Conservation (phyloP, 257 asterid genomes). For the Ehretia macrophylla region DNA sequence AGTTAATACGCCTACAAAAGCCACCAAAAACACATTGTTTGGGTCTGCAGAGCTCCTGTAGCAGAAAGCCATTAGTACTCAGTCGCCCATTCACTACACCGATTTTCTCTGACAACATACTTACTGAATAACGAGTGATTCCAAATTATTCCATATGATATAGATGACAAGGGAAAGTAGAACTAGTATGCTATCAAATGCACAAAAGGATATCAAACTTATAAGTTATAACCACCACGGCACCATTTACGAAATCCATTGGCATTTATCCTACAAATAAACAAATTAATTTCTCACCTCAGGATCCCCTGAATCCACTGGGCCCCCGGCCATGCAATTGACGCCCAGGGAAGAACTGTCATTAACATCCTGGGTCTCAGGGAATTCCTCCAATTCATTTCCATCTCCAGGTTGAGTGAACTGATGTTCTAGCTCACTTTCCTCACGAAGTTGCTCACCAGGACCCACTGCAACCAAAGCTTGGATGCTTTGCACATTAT, state of each 20-base stretch:
- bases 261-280: not conserved
- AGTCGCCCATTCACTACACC: no score
- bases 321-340: conserved; percentile 12
- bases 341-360: conserved; percentile 33
- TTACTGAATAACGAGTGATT: no score
- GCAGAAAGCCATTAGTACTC: no score
- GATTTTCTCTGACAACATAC: no score
- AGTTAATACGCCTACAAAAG: no score
- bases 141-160: no score
- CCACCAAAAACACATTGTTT: no score
- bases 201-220: not conserved
- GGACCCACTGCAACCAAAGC: conserved; percentile 10
- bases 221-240: no score
- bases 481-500: not conserved
- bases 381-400: conserved; percentile 35
- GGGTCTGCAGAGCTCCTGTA: no score
- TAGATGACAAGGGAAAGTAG: no score
- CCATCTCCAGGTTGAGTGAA: conserved; percentile 66
- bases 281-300: conserved; percentile 44
- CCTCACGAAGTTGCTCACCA: conserved; percentile 37
- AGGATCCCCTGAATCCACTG: conserved; percentile 38
- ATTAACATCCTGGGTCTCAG: conserved; percentile 20
- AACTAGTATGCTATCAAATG: no score
- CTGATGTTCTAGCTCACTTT: conserved; percentile 41
- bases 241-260: not conserved